Conservation (phyloP, 805 yeast species). For the Metschnikowia noctiluminum region DNA sequence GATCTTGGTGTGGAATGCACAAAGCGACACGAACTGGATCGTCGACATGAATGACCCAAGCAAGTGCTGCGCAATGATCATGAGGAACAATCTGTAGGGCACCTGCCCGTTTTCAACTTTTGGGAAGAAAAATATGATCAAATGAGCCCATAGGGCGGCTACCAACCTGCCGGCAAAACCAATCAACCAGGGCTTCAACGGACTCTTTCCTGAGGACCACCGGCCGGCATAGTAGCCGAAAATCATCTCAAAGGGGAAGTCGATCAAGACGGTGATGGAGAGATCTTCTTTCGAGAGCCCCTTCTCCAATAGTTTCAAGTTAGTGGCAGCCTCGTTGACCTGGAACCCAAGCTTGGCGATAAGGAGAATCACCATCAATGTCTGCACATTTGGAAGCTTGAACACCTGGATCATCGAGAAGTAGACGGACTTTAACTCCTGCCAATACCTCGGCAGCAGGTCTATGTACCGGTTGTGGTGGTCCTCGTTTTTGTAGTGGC, state of each 20-base stretch:
- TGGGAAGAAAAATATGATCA: constrained; percentile 74
- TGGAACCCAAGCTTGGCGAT: constrained; percentile 89
- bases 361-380: constrained; percentile 70
- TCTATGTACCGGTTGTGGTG: constrained; percentile 20
- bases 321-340: constrained; percentile 94
- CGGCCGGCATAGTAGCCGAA: constrained; percentile 95
- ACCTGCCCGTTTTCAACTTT: constrained; percentile 37
- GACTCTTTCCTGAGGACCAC: constrained; percentile 79
- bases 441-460: constrained; percentile 10
- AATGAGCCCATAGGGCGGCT: constrained; percentile 74
- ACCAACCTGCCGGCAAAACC: constrained; percentile 79
- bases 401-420: constrained; percentile 65
- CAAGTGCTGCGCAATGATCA: constrained; percentile 78
- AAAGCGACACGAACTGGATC: constrained; percentile 88
- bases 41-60: constrained; percentile 90
- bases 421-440: constrained; percentile 51
- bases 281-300: constrained; percentile 93
- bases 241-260: constrained; percentile 92
- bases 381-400: constrained; percentile 65
- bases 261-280: constrained; percentile 87
- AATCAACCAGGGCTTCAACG: constrained; percentile 84
- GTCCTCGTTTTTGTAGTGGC: constrained; percentile 27
- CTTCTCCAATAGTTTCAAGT: constrained; percentile 81
- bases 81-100: constrained; percentile 53
- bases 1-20: constrained; percentile 91